Evolutionary conservation across 768 basidiomycete genomes (phyloP), one percentile per base, ranked within the genome.

Genomic region (Hygrocybe punicea): DNA sequence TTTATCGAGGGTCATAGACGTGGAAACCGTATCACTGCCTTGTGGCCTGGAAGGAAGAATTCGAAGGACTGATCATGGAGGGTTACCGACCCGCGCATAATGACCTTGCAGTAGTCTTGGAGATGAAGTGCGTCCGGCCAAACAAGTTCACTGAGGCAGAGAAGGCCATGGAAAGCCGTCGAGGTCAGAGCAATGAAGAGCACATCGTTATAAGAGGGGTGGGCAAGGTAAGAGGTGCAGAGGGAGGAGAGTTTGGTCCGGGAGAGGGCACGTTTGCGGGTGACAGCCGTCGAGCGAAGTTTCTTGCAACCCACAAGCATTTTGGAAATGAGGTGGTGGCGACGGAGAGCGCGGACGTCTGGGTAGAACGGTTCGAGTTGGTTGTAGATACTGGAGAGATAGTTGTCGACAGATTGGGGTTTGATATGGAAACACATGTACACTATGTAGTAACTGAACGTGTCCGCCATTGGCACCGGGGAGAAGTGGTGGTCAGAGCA

Each of bases 371-470:
- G 36, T 52, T 74, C 67, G 5, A 77, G 67, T 44, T 68, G 63
- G 33, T 66, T 67, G 56, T 67, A 68, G 14, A 77, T 73, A 13
- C 76, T 74, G 0, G 74, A 72, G 2, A 79, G 64, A 60, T 78
- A 78, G 1, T 29, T 29, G 8, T 29, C 29, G 29, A 29, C 29
- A 29, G 29, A 29, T 8, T 29, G 29, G 29, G 29, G 67, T 36
- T 71, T 62, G 47, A 79, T 76, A 55, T 74, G 69, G 29, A 64
- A 60, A 3, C 55, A 71, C 68, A 73, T 75, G 60, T 62, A 78
- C 1, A 70, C 67, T 3, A 64, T 61, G 57, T 58, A 79, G 21
- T 72, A 70, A 8, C 66, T 67, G 2, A 80, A 61, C 0, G 76
- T 76, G 47, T 78, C 70, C 1, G 60, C 53, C 1, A 74, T 76